Evolutionary conservation across 2,329 filamentous ascomycete species (phyloP).

Genomic region (Westerdykella aurantiaca): DNA sequence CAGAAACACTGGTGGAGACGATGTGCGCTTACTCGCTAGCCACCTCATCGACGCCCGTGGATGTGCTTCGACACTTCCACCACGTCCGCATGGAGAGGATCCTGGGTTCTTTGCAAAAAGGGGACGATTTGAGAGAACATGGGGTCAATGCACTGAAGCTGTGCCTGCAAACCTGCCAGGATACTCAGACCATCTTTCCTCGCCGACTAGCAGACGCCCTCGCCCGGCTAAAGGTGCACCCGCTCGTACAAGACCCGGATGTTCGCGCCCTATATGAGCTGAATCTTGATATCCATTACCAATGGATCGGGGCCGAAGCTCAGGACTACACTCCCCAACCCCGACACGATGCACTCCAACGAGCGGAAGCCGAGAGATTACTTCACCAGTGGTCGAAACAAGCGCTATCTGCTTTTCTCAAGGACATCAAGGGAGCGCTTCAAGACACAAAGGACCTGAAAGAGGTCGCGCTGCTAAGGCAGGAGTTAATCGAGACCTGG

Average conservation of each 20-base stretch:
- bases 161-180: slow-evolving; percentile 70
- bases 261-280: slow-evolving; percentile 63
- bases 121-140: slow-evolving; percentile 43
- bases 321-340: slow-evolving; percentile 83
- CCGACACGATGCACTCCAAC: slow-evolving; percentile 62
- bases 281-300: slow-evolving; percentile 68
- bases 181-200: slow-evolving; percentile 72
- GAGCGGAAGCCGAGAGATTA: slow-evolving; percentile 38
- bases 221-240: slow-evolving; percentile 59
- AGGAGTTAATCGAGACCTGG: slow-evolving; percentile 67
- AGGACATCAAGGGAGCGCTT: slow-evolving; percentile 58
- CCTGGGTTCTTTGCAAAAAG: slow-evolving; percentile 53
- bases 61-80: slow-evolving; percentile 74
- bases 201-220: slow-evolving; percentile 65
- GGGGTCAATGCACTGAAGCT: slow-evolving; percentile 63
- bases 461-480: slow-evolving; percentile 63
- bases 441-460: slow-evolving; percentile 59
- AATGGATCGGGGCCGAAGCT: slow-evolving; percentile 78
- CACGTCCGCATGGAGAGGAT: slow-evolving; percentile 66
- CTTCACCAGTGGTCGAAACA: slow-evolving; percentile 38
- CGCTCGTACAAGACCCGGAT: slow-evolving; percentile 65
- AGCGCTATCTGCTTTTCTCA: slow-evolving; percentile 40
- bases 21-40: slow-evolving; percentile 77
- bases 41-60: slow-evolving; percentile 71
- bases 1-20: slow-evolving; percentile 57